Evolutionary conservation across 1,139 yeast species (phyloP), one percentile per base, ranked within the genome.

Genomic region (Kurtzmaniella quercitrusa): DNA sequence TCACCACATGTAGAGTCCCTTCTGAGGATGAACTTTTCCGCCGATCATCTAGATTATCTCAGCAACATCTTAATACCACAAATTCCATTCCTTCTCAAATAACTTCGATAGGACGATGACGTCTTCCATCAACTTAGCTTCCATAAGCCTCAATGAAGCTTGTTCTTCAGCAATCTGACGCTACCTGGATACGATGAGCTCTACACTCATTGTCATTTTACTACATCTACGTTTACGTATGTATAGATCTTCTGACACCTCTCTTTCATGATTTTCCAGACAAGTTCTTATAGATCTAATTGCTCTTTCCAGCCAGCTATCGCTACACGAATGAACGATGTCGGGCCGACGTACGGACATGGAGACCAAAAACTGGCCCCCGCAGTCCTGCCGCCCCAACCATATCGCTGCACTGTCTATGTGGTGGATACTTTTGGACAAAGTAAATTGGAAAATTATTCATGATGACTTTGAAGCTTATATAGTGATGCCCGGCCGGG

Each of bases 361-460:
- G 43, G 40, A 41, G 23, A 23, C 51, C 62, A 55, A 59, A 56
- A 51, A 57, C 55, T 56, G 63, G 50, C 45, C 49, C 49, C 49
- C 47, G 48, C 45, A 50, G 44, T 51, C 49, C 45, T 48, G 40
- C 46, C 40, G 42, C 45, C 44, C 44, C 47, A 57, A 55, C 64
- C 70, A 62, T 54, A 58, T 48, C 50, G 54, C 59, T 68, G 77
- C 73, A 73, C 78, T 73, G 78, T 73, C 78, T 71, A 63, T 56
- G 75, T 66, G 76, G 69, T 68, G 77, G 77, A 69, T 56, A 70
- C 74, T 68, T 72, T 72, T 70, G 77, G 77, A 72, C 77, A 71
- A 72, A 71, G 77, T 68, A 65, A 49, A 49, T 33, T 41, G 44
- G 38, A 34, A 41, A 44, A 31, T 21, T 36, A 11, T 12, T 19